These are phyloP conservation scores for Lipomyces starkeyi DNA, from an alignment of 805 yeast species.

Conservation along the genomic window DNA sequence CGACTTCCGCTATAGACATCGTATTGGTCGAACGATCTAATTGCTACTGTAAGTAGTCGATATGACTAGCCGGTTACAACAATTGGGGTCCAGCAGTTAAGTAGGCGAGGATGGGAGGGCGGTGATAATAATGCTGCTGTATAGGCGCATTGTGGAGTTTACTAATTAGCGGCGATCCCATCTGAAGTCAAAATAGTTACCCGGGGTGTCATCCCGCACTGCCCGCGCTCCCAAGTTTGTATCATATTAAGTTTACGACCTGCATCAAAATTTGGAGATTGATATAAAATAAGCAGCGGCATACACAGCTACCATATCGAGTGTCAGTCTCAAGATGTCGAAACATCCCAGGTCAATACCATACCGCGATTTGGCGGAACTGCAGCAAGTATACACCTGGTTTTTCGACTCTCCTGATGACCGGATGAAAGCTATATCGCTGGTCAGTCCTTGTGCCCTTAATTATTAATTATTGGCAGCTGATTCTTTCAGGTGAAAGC, in stretches of 20 bases:
- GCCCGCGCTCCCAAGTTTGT: no score
- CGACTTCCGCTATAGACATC: not conserved
- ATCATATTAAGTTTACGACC: no score
- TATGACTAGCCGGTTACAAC: not conserved
- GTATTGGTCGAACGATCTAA: not conserved
- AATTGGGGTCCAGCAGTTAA: not conserved
- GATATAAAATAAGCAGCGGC: not conserved
- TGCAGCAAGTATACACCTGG: constrained; percentile 21
- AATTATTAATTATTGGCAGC: not conserved
- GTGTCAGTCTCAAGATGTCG: constrained; percentile 9
- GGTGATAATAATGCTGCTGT: no score
- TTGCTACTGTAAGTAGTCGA: not conserved
- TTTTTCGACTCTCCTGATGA: constrained; percentile 18
- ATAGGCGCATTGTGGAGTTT: no score
- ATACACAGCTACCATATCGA: not conserved
- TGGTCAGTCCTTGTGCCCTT: constrained; percentile 12
- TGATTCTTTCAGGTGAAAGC: constrained; percentile 46
- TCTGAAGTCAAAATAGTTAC: no score
- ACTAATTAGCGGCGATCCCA: no score
- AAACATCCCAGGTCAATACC: constrained; percentile 30
- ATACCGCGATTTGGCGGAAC: constrained; percentile 25
- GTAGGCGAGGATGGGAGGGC: no score
- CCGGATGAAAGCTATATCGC: constrained; percentile 20
- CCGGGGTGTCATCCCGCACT: no score
- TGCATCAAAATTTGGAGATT: no score